These are phyloP conservation scores for Cicer cuneatum DNA, from an alignment of 306 rosid species.

Conservation along the genomic window DNA sequence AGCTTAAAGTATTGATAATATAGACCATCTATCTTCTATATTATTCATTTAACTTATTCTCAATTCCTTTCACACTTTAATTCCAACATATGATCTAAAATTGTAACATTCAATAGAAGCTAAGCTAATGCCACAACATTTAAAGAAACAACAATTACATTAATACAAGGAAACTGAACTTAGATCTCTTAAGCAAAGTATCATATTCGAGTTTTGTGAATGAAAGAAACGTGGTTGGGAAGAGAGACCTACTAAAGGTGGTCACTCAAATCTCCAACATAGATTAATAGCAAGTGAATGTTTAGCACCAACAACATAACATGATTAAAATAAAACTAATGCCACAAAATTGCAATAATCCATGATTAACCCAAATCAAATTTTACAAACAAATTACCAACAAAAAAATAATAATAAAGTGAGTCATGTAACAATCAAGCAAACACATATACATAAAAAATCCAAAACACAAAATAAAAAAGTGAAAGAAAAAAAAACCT, in stretches of 20 bases:
- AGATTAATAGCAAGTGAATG: too few relatives aligned
- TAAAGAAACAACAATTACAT: background rate
- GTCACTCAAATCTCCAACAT: too few relatives aligned
- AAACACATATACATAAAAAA: background rate
- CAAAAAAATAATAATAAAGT: background rate
- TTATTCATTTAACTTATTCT: background rate
- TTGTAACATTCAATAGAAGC: background rate
- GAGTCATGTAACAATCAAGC: constrained; percentile 1
- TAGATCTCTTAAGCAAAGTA: too few relatives aligned
- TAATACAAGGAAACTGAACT: too few relatives aligned
- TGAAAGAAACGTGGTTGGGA: too few relatives aligned
- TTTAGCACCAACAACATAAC: too few relatives aligned
- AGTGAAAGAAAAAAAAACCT: background rate
- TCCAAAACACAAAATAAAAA: background rate
- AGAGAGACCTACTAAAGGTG: too few relatives aligned
- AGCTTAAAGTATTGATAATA: background rate
- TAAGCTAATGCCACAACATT: constrained; percentile 18
- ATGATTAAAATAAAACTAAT: constrained; percentile 6
- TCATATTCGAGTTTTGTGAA: too few relatives aligned
- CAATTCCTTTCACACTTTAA: background rate
- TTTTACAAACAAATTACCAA: background rate
- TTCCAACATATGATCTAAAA: background rate
- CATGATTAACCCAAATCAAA: constrained; percentile 22
- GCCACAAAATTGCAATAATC: constrained; percentile 9
- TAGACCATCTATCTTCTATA: background rate